Evolutionary conservation across 2,329 filamentous ascomycete genomes (phyloP).

Genomic region (Drechmeria coniospora): DNA sequence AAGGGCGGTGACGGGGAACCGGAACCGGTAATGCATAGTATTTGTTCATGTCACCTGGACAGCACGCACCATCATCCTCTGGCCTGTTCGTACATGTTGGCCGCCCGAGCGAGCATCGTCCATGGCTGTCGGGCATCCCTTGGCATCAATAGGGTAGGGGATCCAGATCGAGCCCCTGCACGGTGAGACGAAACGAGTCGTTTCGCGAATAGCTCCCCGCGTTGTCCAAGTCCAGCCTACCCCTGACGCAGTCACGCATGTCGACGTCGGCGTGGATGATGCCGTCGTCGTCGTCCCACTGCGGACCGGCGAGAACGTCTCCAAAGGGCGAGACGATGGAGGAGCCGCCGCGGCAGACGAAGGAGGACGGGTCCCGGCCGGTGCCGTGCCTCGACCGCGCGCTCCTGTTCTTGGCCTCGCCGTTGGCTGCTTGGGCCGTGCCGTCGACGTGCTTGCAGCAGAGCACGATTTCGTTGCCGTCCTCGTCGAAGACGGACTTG

Average conservation of each 20-base stretch:
- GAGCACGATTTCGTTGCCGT: conserved; percentile 41
- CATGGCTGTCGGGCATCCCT: conserved; percentile 1
- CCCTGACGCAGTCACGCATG: conserved; percentile 74
- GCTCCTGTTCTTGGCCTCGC: conserved; percentile 1
- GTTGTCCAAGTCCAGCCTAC: conserved; percentile 68
- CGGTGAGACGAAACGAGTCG: conserved; percentile 45
- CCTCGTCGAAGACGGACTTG: conserved; percentile 32
- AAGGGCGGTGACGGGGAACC: too few relatives aligned
- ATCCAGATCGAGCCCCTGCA: conserved; percentile 41
- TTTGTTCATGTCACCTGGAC: too few relatives aligned
- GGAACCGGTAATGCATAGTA: too few relatives aligned
- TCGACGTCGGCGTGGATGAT: conserved; percentile 62
- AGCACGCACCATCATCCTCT: not conserved
- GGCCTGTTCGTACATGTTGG: not conserved
- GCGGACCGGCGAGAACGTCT: conserved; percentile 61
- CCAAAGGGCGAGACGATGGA: conserved; percentile 69
- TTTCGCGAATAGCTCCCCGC: conserved; percentile 73
- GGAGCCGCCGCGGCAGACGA: conserved; percentile 58
- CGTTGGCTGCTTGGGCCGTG: not conserved
- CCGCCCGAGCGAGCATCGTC: not conserved
- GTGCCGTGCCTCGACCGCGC: not conserved
- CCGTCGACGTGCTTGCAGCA: conserved; percentile 10
- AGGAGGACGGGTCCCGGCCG: not conserved
- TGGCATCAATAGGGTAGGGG: conserved; percentile 35
- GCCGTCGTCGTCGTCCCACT: conserved; percentile 65